A percentile compares a stretch with the other conserved stretches of the same genome.
Evolutionary conservation across 768 basidiomycete species (phyloP).

Genomic region (Melanogaster broomeanus): DNA sequence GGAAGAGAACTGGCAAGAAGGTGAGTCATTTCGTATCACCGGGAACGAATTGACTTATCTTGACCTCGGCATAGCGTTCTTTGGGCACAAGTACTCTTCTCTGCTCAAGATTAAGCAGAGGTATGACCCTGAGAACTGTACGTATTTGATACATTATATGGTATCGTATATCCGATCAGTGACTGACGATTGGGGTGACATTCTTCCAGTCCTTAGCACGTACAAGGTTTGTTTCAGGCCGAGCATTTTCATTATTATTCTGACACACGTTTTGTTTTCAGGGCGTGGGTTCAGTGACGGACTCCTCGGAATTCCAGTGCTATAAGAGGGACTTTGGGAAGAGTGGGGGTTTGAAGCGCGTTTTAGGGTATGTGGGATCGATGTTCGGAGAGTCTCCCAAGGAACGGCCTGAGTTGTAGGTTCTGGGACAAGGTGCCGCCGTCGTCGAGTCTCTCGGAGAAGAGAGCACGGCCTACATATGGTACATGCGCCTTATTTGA

Average conservation of each 20-base stretch:
- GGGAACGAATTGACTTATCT: not conserved
- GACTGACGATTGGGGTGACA: not conserved
- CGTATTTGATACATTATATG: not conserved
- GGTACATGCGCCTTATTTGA: not conserved
- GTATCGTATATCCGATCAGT: not conserved
- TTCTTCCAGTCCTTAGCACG: not conserved
- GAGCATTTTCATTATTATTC: not conserved
- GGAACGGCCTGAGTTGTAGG: not conserved
- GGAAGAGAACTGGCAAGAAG: constrained; percentile 6
- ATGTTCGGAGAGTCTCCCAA: not conserved
- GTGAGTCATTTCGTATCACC: not conserved
- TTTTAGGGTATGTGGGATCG: not conserved
- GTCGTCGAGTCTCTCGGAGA: no score
- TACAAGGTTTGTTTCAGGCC: not conserved
- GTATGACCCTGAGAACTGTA: constrained; percentile 7
- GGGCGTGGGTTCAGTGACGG: constrained; percentile 1
- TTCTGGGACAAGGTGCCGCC: not conserved
- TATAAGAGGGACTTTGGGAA: not conserved
- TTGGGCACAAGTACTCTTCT: constrained; percentile 2
- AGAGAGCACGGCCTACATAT: not conserved
- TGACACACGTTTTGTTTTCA: not conserved
- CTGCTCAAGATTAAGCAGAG: constrained; percentile 4
- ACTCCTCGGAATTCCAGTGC: not conserved
- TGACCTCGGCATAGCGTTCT: not conserved
- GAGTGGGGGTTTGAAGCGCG: not conserved